These are phyloP conservation scores for Colletotrichum sp. DNA, from an alignment of 2,329 filamentous ascomycete genomes.

Conservation along the genomic window DNA sequence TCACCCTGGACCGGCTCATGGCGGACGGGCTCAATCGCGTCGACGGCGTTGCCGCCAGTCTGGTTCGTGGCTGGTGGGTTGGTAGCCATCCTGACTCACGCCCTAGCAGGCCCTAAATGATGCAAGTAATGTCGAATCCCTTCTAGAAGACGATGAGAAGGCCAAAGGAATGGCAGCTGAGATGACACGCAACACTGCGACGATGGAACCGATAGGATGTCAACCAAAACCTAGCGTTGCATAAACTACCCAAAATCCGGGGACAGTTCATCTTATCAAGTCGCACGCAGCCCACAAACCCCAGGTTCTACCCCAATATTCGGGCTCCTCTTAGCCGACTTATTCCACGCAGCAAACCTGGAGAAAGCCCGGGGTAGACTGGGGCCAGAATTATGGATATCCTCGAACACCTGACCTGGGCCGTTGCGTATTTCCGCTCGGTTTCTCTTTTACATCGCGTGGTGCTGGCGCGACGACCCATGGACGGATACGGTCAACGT, in stretches of 20 bases:
- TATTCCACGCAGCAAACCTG: neutral
- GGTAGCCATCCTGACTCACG: neutral
- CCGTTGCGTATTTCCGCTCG: neutral
- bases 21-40: neutral
- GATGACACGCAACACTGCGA: neutral
- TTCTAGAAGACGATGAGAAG: too few relatives aligned
- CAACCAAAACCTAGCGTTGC: neutral
- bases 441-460: neutral
- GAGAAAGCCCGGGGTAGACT: neutral
- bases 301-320: neutral
- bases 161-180: neutral
- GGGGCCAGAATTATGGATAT: neutral
- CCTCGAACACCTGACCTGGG: neutral
- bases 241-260: neutral
- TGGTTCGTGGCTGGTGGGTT: neutral
- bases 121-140: neutral
- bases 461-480: neutral
- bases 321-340: neutral
- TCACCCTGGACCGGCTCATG: neutral
- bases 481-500: neutral
- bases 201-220: neutral
- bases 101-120: neutral
- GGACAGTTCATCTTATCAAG: slow-evolving; percentile 4
- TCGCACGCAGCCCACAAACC: neutral
- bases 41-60: neutral